These are phyloP conservation scores for Alternaria sp. DNA, from an alignment of 2,329 filamentous ascomycete genomes.

Conservation along the genomic window DNA sequence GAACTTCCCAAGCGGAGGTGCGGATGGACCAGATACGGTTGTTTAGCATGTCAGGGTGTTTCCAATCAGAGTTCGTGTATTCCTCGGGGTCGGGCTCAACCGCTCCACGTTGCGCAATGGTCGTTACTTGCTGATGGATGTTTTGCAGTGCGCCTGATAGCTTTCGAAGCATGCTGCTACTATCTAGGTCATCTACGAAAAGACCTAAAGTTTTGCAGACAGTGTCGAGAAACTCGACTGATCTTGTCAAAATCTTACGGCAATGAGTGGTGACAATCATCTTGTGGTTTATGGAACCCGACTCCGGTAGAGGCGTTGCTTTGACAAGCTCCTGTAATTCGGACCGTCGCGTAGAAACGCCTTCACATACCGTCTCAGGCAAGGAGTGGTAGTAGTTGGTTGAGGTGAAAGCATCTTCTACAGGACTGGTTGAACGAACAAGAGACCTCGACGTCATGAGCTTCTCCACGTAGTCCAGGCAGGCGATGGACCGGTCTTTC, in stretches of 20 bases:
- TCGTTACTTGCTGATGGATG: slow-evolving; percentile 11
- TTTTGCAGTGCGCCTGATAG: slow-evolving; percentile 34
- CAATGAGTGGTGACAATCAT: slow-evolving; percentile 20
- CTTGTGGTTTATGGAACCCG: slow-evolving; percentile 21
- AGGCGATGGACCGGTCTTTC: slow-evolving; percentile 9
- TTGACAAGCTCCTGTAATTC: not conserved
- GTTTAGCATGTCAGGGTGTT: slow-evolving; percentile 1
- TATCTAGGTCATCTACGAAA: slow-evolving; percentile 31
- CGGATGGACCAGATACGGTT: slow-evolving; percentile 29
- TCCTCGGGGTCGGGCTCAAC: slow-evolving; percentile 8
- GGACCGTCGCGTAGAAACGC: slow-evolving; percentile 4
- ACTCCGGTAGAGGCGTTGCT: not conserved
- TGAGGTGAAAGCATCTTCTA: slow-evolving; percentile 34
- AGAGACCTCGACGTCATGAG: slow-evolving; percentile 27
- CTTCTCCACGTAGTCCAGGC: slow-evolving; percentile 35
- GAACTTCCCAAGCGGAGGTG: not conserved
- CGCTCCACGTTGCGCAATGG: slow-evolving; percentile 5
- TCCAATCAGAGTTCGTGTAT: slow-evolving; percentile 13
- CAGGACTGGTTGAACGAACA: slow-evolving; percentile 2
- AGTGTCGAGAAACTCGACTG: slow-evolving; percentile 17
- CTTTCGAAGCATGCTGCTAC: slow-evolving; percentile 30
- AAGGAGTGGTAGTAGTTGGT: slow-evolving; percentile 34
- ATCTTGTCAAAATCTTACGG: slow-evolving; percentile 12
- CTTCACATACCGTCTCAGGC: slow-evolving; percentile 17
- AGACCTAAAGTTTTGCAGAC: slow-evolving; percentile 25